Percentiles rank a stretch among this genome's conserved stretches.
Evolutionary conservation across 495 filamentous ascomycete genomes (phyloP).

Genomic region (Podospora bellae-mahoneyi): DNA sequence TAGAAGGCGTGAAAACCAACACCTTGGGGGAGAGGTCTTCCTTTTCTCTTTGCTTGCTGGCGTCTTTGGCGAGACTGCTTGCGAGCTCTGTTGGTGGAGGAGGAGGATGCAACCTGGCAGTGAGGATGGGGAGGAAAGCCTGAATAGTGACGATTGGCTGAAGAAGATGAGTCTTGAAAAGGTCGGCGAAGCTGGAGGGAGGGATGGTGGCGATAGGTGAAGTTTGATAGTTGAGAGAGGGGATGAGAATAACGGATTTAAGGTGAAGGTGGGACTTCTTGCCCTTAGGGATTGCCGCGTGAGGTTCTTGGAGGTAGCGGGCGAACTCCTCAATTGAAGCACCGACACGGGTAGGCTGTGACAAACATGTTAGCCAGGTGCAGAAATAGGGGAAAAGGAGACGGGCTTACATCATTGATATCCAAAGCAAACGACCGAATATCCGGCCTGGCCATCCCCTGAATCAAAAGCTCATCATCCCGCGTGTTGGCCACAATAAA

Average conservation of each 20-base stretch:
- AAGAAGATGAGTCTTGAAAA: conserved; percentile 85
- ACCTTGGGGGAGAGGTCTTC: conserved; percentile 51
- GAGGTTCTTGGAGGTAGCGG: conserved; percentile 64
- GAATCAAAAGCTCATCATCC: conserved; percentile 79
- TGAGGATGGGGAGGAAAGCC: conserved; percentile 78
- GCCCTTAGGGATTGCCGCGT: conserved; percentile 66
- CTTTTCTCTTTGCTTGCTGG: conserved; percentile 8
- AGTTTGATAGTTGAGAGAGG: conserved; percentile 64
- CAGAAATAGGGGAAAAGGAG: background rate
- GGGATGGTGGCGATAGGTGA: conserved; percentile 80
- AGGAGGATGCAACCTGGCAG: conserved; percentile 18
- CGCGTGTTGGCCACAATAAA: conserved; percentile 75
- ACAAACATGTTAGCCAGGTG: conserved; percentile 23
- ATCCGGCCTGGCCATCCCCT: conserved; percentile 69
- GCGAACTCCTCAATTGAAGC: conserved; percentile 63
- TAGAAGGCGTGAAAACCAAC: conserved; percentile 77
- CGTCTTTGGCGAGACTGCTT: conserved; percentile 36
- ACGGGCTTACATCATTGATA: conserved; percentile 61
- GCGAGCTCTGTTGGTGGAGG: conserved; percentile 34
- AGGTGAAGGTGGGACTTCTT: conserved; percentile 71
- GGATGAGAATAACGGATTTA: conserved; percentile 73
- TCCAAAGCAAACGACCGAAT: conserved; percentile 80
- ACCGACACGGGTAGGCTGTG: conserved; percentile 47
- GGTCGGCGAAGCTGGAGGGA: conserved; percentile 77
- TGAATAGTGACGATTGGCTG: conserved; percentile 85